Percentiles rank a stretch among this genome's conserved stretches.
phyloP scores from a whole-genome alignment of 2,329 filamentous ascomycete species.

The Penicillium sp. region DNA sequence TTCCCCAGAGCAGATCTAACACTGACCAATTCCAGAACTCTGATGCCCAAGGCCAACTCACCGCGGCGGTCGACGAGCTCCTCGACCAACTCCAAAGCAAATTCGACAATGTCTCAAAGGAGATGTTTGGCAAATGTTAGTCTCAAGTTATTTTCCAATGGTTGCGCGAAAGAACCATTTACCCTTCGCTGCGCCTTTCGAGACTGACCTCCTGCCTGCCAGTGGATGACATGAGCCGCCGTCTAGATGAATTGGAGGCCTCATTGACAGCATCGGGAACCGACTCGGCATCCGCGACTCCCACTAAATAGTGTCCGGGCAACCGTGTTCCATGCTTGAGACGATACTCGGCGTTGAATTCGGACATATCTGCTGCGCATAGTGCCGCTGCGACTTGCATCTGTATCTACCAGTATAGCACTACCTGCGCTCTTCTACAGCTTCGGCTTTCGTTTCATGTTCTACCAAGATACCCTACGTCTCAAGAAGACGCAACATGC shows the following conservation, averaged over 20 bases:
- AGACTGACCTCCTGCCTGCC: constrained; percentile 3
- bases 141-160: constrained; percentile 15
- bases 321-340: not conserved
- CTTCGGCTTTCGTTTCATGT: constrained; percentile 3
- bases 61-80: constrained; percentile 80
- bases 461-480: constrained; percentile 26
- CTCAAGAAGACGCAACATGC: not conserved
- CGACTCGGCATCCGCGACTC: constrained; percentile 21
- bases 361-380: not conserved
- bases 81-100: constrained; percentile 82
- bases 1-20: not conserved
- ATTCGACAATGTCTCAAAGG: constrained; percentile 79
- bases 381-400: not conserved
- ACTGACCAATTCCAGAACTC: constrained; percentile 25
- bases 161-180: not conserved
- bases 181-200: not conserved
- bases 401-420: not conserved
- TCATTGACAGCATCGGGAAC: constrained; percentile 63
- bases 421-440: not conserved
- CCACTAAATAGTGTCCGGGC: constrained; percentile 16
- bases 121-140: constrained; percentile 87
- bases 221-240: constrained; percentile 95
- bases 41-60: constrained; percentile 57
- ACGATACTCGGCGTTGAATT: not conserved
- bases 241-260: constrained; percentile 80